Evolutionary conservation across 495 filamentous ascomycete species (phyloP).

Genomic region (Aspergillus coremiiformis): DNA sequence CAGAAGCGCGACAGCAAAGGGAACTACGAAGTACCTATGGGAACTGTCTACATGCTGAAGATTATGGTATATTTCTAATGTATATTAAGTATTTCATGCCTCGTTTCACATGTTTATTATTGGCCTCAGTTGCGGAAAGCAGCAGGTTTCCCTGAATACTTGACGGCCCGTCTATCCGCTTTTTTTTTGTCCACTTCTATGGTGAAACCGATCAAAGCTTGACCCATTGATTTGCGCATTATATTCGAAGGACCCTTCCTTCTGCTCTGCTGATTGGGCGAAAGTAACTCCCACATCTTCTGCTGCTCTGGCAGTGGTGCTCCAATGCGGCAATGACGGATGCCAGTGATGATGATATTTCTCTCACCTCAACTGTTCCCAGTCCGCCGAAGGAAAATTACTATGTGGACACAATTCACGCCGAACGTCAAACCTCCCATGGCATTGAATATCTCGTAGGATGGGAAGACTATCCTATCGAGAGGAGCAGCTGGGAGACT

Average conservation of each 20-base stretch:
- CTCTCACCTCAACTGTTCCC: slow-evolving; percentile 50
- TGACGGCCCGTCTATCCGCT: neutral
- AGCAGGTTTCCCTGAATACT: neutral
- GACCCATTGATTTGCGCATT: neutral
- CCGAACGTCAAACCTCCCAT: slow-evolving; percentile 38
- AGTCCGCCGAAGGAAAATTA: slow-evolving; percentile 37
- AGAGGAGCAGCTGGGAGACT: slow-evolving; percentile 60
- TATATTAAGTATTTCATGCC: neutral
- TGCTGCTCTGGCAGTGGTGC: neutral
- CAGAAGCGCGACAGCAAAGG: neutral
- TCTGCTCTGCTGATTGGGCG: neutral
- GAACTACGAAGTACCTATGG: no score
- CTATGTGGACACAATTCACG: slow-evolving; percentile 39
- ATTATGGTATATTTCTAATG: neutral
- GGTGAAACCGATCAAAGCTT: neutral
- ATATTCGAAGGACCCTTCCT: neutral
- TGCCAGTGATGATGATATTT: slow-evolving; percentile 50
- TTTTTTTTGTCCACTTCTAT: neutral
- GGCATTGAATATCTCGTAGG: slow-evolving; percentile 51
- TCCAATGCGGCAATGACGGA: slow-evolving; percentile 10
- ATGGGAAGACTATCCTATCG: slow-evolving; percentile 56
- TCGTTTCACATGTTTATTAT: neutral
- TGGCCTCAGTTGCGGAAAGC: neutral
- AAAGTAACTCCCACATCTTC: neutral
- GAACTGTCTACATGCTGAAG: no score